Evolutionary conservation across 2,329 filamentous ascomycete genomes (phyloP).

Genomic region (Lasiodiplodia hormozganensis): DNA sequence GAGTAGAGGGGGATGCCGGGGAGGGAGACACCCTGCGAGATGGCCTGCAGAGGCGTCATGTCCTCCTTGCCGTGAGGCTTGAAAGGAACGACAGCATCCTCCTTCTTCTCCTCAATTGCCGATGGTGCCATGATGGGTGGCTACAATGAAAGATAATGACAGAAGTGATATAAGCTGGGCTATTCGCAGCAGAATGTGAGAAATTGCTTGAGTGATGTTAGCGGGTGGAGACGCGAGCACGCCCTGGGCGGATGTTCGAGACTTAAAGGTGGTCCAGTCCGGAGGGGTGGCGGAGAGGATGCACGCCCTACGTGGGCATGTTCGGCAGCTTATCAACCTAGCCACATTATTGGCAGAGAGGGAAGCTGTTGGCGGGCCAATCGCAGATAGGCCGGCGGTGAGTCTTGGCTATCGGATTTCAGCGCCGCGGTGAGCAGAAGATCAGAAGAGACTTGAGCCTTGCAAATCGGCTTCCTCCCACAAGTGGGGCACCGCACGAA

Average conservation of each 20-base stretch:
- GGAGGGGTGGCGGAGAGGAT: constrained; percentile 11
- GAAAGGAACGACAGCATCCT: constrained; percentile 5
- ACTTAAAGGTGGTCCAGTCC: neutral
- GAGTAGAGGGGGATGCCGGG: constrained; percentile 64
- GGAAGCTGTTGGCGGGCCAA: constrained; percentile 3
- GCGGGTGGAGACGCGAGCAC: neutral
- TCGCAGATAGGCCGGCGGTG: constrained; percentile 24
- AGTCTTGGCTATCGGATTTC: constrained; percentile 21
- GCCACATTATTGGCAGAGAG: constrained; percentile 5
- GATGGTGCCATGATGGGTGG: constrained; percentile 23
- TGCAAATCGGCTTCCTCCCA: constrained; percentile 6
- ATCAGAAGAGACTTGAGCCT: constrained; percentile 2
- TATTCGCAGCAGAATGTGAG: neutral
- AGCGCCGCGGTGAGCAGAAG: constrained; percentile 16
- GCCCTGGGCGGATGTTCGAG: neutral
- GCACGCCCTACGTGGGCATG: constrained; percentile 14
- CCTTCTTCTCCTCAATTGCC: constrained; percentile 24
- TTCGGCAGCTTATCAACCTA: constrained; percentile 13
- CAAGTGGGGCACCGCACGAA: constrained; percentile 1
- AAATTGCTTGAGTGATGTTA: neutral
- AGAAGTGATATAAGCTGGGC: neutral
- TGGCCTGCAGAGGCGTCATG: constrained; percentile 44
- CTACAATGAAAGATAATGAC: neutral
- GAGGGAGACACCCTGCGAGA: constrained; percentile 56
- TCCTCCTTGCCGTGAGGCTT: constrained; percentile 31